A percentile compares a stretch with the other conserved stretches of the same genome.
Conservation (phyloP, 768 basidiomycete genomes). For the Nevesoporus exiguus region DNA sequence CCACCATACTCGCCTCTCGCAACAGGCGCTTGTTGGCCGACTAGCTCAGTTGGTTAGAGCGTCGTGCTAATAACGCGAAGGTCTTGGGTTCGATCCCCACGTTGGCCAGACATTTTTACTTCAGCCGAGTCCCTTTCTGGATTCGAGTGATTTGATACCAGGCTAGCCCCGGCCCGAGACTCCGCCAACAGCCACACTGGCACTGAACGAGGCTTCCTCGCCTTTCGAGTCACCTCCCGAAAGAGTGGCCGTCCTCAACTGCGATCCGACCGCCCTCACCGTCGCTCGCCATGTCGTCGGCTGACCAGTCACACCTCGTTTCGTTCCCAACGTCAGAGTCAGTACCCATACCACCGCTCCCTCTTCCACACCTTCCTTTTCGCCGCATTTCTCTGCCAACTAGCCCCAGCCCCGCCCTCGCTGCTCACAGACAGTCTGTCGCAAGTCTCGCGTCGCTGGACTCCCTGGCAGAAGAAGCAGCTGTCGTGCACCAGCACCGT, state of each 20-base stretch:
- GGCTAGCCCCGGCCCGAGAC: slow-evolving; percentile 21
- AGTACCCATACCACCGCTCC: slow-evolving; percentile 24
- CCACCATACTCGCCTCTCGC: too few relatives aligned
- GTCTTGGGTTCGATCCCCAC: slow-evolving; percentile 81
- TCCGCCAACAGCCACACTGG: slow-evolving; percentile 1
- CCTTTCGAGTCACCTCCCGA: neutral
- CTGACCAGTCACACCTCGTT: slow-evolving; percentile 16
- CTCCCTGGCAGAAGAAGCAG: slow-evolving; percentile 55
- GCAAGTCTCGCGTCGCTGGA: slow-evolving; percentile 73
- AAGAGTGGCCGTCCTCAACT: slow-evolving; percentile 3
- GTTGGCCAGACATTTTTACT: slow-evolving; percentile 46
- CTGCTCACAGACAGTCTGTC: slow-evolving; percentile 55
- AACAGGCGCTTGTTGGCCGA: slow-evolving; percentile 20
- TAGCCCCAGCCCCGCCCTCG: slow-evolving; percentile 41
- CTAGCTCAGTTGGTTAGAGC: slow-evolving; percentile 36
- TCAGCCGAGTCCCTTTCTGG: slow-evolving; percentile 9
- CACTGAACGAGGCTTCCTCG: neutral
- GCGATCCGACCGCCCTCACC: slow-evolving; percentile 8
- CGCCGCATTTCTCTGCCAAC: slow-evolving; percentile 60
- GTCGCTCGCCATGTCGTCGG: slow-evolving; percentile 21
- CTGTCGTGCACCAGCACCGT: slow-evolving; percentile 26
- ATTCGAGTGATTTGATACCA: slow-evolving; percentile 16
- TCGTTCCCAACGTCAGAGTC: slow-evolving; percentile 34
- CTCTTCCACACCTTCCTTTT: slow-evolving; percentile 55
- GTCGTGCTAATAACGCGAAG: slow-evolving; percentile 36